Evolutionary conservation across 768 basidiomycete genomes (phyloP), one percentile per base, ranked within the genome.

Genomic region (Phlegmacium glaucopus): DNA sequence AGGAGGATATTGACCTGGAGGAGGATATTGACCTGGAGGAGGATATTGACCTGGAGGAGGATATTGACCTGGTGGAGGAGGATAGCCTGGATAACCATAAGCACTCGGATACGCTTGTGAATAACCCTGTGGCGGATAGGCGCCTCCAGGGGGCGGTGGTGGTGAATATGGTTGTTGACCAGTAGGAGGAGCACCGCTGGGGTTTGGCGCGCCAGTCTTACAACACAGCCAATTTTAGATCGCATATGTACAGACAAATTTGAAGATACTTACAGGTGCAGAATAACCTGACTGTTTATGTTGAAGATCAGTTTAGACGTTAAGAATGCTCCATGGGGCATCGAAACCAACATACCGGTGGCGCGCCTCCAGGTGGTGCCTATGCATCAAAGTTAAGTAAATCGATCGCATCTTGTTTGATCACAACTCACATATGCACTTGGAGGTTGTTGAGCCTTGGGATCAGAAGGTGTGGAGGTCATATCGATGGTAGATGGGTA

Each of bases 11-110:
- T 43, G 43, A 10, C 35, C 50, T 34, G 42, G 48, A 13, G 44
- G 50, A 7, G 52, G 49, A 26, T 53, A 53, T 34, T 50, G 48
- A 17, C 51, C 55, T n/a, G 51, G 49, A 25, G 52, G 37, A 6
- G 47, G 57, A 12, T 59, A 52, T 30, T 61, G 56, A 25, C 54
- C 58, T 16, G 54, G 54, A 28, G 63, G 57, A 16, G 57, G 53
- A 22, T 52, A 49, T 44, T 58, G 55, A 34, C 49, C 46, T 25
- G 51, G 47, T 1, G 49, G 53, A 4, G 51, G 44, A 16, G 50
- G 53, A 26, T 52, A 52, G 11, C 42, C 42, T 26, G 42, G 42
- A 32, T 44, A 34, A 17, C 12, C 47, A 29, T 39, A 17, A 29
- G 25, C 34, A 39, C 15, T 17, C 28, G 16, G 41, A 17, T 26